These are phyloP conservation scores for Saccharomycopsis malanga DNA, from an alignment of 805 yeast genomes.

Conservation along the genomic window DNA sequence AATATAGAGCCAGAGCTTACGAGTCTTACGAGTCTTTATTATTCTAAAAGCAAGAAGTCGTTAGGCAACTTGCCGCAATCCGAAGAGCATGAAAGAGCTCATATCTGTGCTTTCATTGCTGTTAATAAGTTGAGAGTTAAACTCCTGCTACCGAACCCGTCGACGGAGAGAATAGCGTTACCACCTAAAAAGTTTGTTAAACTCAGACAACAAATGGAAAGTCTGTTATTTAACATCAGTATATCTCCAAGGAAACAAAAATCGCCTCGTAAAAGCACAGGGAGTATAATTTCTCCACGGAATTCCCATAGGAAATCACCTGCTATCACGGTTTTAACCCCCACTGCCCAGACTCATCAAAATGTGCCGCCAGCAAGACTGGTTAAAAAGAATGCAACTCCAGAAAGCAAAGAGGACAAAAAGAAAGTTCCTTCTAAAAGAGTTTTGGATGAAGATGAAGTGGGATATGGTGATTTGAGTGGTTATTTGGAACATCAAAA, in stretches of 20 bases:
- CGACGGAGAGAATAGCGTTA: conserved; percentile 47
- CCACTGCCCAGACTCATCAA: too few relatives aligned
- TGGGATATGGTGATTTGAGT: not conserved
- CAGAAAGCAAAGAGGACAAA: not conserved
- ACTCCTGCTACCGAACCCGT: conserved; percentile 43
- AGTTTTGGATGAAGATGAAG: conserved; percentile 12
- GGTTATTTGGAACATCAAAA: not conserved
- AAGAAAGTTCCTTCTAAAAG: conserved; percentile 8
- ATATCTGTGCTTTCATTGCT: conserved; percentile 59
- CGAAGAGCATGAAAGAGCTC: conserved; percentile 60
- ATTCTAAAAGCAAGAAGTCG: conserved; percentile 2
- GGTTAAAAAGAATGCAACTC: too few relatives aligned
- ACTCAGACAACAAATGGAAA: conserved; percentile 23
- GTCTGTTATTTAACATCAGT: not conserved
- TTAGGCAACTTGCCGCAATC: conserved; percentile 34
- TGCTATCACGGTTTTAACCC: too few relatives aligned
- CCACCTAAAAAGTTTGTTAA: conserved; percentile 38
- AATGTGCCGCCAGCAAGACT: too few relatives aligned
- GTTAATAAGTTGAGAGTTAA: conserved; percentile 40
- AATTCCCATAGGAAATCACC: too few relatives aligned
- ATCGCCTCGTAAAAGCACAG: not conserved
- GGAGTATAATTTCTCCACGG: too few relatives aligned
- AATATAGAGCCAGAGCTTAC: not conserved
- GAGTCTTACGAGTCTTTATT: conserved; percentile 5
- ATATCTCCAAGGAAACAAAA: not conserved